phyloP scores from a whole-genome alignment of 768 basidiomycete genomes.

The Galerina marginata region DNA sequence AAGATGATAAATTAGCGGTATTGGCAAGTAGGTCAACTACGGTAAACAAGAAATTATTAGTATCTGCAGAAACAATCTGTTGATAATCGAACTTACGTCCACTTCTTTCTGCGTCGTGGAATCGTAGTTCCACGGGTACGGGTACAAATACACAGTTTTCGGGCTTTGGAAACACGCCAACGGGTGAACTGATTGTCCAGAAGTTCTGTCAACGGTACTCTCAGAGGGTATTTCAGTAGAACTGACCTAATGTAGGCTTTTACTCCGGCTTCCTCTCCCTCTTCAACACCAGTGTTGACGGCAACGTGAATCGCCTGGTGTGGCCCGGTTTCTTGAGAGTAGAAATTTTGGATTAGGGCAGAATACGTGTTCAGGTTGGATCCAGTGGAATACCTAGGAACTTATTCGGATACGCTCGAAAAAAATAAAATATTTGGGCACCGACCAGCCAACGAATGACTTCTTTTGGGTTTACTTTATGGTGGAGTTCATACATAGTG shows the following conservation, averaged over 20 bases:
- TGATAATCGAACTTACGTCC: constrained; percentile 62
- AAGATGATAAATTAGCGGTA: constrained; percentile 48
- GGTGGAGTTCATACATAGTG: constrained; percentile 89
- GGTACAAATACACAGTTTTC: constrained; percentile 97
- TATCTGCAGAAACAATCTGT: constrained; percentile 17
- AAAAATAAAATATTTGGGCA: constrained; percentile 19
- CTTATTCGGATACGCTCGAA: background rate
- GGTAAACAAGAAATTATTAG: constrained; percentile 10
- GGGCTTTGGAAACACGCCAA: constrained; percentile 87
- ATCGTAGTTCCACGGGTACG: constrained; percentile 84
- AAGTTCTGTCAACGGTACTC: constrained; percentile 18
- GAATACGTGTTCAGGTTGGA: constrained; percentile 92
- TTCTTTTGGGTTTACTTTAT: constrained; percentile 84
- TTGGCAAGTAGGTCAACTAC: constrained; percentile 79
- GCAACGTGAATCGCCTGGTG: constrained; percentile 91
- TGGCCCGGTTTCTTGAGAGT: constrained; percentile 88
- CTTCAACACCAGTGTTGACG: constrained; percentile 82
- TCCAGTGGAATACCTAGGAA: constrained; percentile 89
- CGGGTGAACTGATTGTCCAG: constrained; percentile 66
- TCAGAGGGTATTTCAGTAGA: background rate
- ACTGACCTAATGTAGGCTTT: constrained; percentile 86
- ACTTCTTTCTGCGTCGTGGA: constrained; percentile 83
- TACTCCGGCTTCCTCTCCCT: constrained; percentile 68
- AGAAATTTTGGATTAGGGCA: constrained; percentile 97
- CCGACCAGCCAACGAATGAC: constrained; percentile 95